phyloP scores from a whole-genome alignment of 352 stramenopile species.

The Phytophthora idaei region DNA sequence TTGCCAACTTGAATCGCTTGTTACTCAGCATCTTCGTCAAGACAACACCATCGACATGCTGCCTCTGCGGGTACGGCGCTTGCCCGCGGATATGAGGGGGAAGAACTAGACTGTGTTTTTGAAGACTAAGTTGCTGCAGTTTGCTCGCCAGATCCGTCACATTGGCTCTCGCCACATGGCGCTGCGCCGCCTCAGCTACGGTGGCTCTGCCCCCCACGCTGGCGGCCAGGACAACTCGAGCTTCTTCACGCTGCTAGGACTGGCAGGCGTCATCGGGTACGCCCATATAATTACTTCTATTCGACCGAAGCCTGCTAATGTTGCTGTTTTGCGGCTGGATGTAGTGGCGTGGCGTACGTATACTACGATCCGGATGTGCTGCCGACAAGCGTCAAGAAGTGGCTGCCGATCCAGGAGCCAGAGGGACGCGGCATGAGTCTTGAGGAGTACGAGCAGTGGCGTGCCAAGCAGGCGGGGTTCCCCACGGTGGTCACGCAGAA shows the following conservation, averaged over 20 bases:
- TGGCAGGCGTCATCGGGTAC: constrained; percentile 69
- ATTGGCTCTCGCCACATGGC: constrained; percentile 43
- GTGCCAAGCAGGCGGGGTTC: constrained; percentile 68
- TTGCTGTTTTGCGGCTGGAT: constrained; percentile 6
- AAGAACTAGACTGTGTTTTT: too few relatives aligned
- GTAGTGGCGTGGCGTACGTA: constrained; percentile 78
- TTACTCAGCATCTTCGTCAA: neutral
- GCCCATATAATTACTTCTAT: neutral
- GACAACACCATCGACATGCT: constrained; percentile 20
- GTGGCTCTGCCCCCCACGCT: constrained; percentile 55
- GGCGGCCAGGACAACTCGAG: constrained; percentile 80
- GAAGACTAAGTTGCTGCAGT: constrained; percentile 16
- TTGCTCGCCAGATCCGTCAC: constrained; percentile 37
- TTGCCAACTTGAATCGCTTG: constrained; percentile 14
- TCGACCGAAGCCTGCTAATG: neutral
- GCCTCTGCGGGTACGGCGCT: constrained; percentile 15
- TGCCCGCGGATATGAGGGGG: too few relatives aligned
- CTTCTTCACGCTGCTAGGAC: constrained; percentile 77
- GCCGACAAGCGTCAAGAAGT: constrained; percentile 73
- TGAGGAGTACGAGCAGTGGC: constrained; percentile 89
- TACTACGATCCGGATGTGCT: constrained; percentile 89
- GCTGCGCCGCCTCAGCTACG: constrained; percentile 68
- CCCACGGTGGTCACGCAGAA: constrained; percentile 34
- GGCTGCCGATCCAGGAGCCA: constrained; percentile 79
- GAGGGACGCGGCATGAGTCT: constrained; percentile 86